phyloP scores from a whole-genome alignment of 2,329 filamentous ascomycete genomes.

The Monilinia polystroma region DNA sequence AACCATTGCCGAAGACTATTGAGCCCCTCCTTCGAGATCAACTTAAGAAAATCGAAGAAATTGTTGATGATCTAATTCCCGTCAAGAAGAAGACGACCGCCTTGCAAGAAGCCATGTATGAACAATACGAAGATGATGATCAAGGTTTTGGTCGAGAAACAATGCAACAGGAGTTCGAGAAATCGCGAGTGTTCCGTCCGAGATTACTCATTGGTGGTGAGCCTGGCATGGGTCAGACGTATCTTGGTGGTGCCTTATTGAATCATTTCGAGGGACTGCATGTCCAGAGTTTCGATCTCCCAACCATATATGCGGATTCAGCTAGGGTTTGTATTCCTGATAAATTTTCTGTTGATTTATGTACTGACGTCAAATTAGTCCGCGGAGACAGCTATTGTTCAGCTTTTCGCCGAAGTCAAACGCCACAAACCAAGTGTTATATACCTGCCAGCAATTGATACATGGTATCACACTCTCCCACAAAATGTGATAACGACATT shows the following conservation, averaged over 20 bases:
- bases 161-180: constrained; percentile 75
- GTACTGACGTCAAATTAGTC: constrained; percentile 32
- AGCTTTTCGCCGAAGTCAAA: constrained; percentile 88
- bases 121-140: constrained; percentile 79
- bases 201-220: constrained; percentile 79
- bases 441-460: constrained; percentile 85
- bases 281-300: constrained; percentile 90
- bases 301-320: constrained; percentile 79
- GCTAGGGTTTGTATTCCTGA: constrained; percentile 57
- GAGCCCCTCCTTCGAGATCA: constrained; percentile 78
- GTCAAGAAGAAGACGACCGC: constrained; percentile 84
- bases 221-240: constrained; percentile 90
- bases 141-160: constrained; percentile 83
- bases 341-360: not conserved
- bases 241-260: constrained; percentile 79
- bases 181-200: constrained; percentile 82
- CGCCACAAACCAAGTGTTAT: constrained; percentile 95
- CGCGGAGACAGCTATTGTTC: constrained; percentile 79
- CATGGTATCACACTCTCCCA: constrained; percentile 69
- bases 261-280: constrained; percentile 92
- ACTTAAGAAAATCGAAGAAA: constrained; percentile 64
- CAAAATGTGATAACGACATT: constrained; percentile 76
- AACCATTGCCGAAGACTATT: constrained; percentile 74
- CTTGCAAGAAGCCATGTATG: constrained; percentile 89
- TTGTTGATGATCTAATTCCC: constrained; percentile 76